Evolutionary conservation across 2,329 filamentous ascomycete genomes (phyloP).

Genomic region (Fusarium protoensiforme): DNA sequence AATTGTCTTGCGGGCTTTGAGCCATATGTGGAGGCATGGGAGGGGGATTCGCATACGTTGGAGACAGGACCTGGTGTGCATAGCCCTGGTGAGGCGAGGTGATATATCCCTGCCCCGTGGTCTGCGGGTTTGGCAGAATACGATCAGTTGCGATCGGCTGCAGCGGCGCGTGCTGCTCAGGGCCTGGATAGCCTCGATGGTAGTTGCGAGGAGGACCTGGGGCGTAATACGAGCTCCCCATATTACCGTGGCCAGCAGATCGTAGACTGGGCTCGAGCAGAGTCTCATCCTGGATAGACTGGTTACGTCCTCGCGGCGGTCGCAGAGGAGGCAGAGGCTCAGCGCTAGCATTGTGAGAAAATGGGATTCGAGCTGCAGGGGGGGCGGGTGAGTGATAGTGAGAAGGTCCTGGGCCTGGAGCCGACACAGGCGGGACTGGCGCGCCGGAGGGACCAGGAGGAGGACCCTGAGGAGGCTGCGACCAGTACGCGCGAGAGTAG

Average conservation of each 20-base stretch:
- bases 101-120: conserved; percentile 47
- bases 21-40: conserved; percentile 45
- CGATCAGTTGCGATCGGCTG: conserved; percentile 47
- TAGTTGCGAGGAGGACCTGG: conserved; percentile 45
- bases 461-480: conserved; percentile 45
- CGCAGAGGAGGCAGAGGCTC: conserved; percentile 53
- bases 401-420: conserved; percentile 35
- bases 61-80: conserved; percentile 48
- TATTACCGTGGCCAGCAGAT: conserved; percentile 39
- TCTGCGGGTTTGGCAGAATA: conserved; percentile 50
- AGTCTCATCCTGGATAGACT: conserved; percentile 48
- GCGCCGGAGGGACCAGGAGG: conserved; percentile 40
- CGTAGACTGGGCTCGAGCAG: conserved; percentile 48
- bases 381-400: conserved; percentile 44
- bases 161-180: conserved; percentile 45
- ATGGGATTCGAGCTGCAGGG: conserved; percentile 47
- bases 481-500: conserved; percentile 50
- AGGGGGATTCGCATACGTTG: conserved; percentile 49
- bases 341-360: conserved; percentile 48
- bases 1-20: conserved; percentile 51
- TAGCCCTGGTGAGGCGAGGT: conserved; percentile 49
- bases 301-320: conserved; percentile 50
- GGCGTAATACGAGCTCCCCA: conserved; percentile 46
- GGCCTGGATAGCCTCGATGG: conserved; percentile 46
- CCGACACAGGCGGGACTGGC: conserved; percentile 26